Evolutionary conservation across 306 rosid species (phyloP).

Genomic region (Abrus pulchellus): DNA sequence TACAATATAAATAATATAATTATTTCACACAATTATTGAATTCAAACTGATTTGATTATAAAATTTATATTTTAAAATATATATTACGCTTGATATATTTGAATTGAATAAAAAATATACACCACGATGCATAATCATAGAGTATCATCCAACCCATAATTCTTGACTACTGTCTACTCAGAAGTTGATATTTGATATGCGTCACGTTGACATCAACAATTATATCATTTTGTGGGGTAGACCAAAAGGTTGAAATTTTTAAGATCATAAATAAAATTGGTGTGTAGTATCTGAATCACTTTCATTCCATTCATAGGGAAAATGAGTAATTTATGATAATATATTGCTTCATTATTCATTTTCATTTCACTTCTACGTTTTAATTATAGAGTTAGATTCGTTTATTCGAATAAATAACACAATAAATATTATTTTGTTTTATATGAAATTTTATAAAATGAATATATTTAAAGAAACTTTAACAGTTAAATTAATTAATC

Average conservation of each 20-base stretch:
- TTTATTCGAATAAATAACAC: no score
- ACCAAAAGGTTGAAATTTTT: not conserved
- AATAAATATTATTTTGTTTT: no score
- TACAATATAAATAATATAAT: not conserved
- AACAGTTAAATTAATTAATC: no score
- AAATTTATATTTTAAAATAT: not conserved
- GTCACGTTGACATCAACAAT: not conserved
- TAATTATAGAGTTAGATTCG: no score
- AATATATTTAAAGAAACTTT: no score
- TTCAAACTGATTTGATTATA: not conserved
- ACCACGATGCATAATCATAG: not conserved
- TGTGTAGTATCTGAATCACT: not conserved
- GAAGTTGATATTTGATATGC: not conserved
- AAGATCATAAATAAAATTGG: not conserved
- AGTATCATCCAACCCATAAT: not conserved
- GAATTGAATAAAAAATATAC: conserved; percentile 19
- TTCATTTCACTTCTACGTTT: not conserved
- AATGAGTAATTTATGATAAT: not conserved
- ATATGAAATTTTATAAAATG: no score
- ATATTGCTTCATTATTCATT: not conserved
- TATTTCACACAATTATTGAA: not conserved
- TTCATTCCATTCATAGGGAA: not conserved
- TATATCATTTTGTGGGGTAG: not conserved
- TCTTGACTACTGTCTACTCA: not conserved
- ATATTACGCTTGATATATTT: not conserved